Evolutionary conservation across 805 yeast genomes (phyloP), one percentile per base, ranked within the genome.

Genomic region (Blastobotrys mokoenaii): DNA sequence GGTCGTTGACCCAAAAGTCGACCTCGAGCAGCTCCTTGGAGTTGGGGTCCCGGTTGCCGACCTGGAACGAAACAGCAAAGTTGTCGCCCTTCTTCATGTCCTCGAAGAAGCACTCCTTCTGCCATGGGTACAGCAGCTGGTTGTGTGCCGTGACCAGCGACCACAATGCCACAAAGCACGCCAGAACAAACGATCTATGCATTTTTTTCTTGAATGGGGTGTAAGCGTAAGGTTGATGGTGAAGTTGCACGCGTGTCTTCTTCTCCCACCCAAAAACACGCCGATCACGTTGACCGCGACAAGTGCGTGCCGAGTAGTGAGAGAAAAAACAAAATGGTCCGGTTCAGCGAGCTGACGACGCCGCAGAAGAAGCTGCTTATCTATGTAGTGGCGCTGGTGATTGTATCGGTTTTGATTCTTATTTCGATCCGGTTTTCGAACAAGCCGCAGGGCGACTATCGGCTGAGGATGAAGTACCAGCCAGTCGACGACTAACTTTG

Each of bases 51-150:
- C 97, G 78, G 59, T 89, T 87, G 53, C 97, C 97, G 43, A 85
- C 94, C 68, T 90, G 98, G 76, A 82, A 90, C 41, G 87, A 74
- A 50, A 90, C 81, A 15, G 95, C 83, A 54, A 90, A 70, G 64
- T 84, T 87, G 66, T 90, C 98, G 55, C 85, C 84, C 57, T 73
- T 73, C 62, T 81, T 84, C 69, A 93, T 72, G 47, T 73, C 73
- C 62, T 93, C 97, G 58, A 74, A 87, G 67, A 87, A 90, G 67
- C 98, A 90, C 59, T 82, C 82, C 61, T 82, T 82, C 22, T 95
- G 93, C 56, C 81, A 72, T 14, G 96, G 79, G 11, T 93, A 87
- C 46, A 89, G 68, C 51, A 85, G 70, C 31, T 86, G 90, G 57
- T 85, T 86, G 64, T 87, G 96, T 1, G 94, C 94, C 3, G 57